Conservation (phyloP, 177 flowering plant species). For the Vitis hybrid region DNA sequence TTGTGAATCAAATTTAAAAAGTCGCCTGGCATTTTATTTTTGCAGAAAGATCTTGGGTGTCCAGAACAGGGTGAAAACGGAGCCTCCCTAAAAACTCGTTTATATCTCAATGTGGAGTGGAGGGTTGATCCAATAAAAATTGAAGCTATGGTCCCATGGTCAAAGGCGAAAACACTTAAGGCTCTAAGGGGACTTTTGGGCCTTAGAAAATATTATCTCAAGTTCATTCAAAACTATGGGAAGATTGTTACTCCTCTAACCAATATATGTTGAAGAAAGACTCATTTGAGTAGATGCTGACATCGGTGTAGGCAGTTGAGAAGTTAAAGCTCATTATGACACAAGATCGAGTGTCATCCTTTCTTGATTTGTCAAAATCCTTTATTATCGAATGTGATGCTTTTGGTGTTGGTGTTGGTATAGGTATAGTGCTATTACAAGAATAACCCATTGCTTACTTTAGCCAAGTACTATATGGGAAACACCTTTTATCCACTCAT, state of each 20-base stretch:
- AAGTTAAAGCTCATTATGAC: background rate
- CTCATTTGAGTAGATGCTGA: background rate
- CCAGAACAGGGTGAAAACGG: too few species aligned
- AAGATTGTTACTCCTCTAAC: constrained; percentile 17
- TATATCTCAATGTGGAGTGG: constrained; percentile 2
- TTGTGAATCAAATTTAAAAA: too few species aligned
- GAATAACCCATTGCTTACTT: background rate
- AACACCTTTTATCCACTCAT: too few species aligned
- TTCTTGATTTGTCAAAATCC: background rate
- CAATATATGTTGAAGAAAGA: constrained; percentile 14
- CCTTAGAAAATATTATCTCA: constrained; percentile 9
- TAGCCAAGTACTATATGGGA: background rate
- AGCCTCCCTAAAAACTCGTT: too few species aligned
- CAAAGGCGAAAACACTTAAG: background rate
- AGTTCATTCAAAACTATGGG: constrained; percentile 15
- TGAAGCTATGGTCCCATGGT: constrained; percentile 9
- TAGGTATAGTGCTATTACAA: background rate
- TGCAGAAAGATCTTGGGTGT: too few species aligned
- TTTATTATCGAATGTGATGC: background rate
- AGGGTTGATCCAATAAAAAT: constrained; percentile 5
- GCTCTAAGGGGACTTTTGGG: constrained; percentile 17
- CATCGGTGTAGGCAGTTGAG: background rate
- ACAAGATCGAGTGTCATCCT: background rate
- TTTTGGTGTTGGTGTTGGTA: background rate
- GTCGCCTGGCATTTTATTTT: too few species aligned